Percentiles rank a stretch among this genome's conserved stretches.
These are phyloP conservation scores for Cordyceps cateniannulata DNA, from an alignment of 2,329 filamentous ascomycete genomes.

Conservation along the genomic window DNA sequence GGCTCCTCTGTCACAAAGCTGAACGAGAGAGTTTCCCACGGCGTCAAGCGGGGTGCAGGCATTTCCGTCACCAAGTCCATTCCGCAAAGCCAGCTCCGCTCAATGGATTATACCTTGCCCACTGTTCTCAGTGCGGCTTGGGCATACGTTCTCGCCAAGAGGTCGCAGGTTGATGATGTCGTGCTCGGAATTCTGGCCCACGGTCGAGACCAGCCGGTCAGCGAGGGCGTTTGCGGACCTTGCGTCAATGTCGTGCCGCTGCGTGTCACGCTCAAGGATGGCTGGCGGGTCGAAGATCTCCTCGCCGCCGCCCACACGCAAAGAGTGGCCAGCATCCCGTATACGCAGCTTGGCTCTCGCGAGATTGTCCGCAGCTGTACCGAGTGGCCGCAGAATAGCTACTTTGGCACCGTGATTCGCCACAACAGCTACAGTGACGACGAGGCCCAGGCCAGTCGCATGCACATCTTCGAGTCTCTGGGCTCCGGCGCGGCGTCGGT, in stretches of 20 bases:
- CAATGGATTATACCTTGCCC: neutral
- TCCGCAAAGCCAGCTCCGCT: neutral
- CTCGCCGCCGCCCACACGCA: conserved; percentile 44
- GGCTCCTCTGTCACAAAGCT: conserved; percentile 14
- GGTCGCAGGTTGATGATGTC: neutral
- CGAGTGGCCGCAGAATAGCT: conserved; percentile 28
- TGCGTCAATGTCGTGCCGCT: conserved; percentile 58
- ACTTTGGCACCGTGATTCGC: conserved; percentile 43
- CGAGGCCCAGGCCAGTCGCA: neutral
- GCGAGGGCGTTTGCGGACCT: conserved; percentile 43
- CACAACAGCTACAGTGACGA: conserved; percentile 23
- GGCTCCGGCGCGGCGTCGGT: neutral
- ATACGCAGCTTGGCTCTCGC: conserved; percentile 41
- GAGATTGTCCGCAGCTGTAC: conserved; percentile 41
- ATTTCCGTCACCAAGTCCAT: neutral
- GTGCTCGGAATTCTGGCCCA: conserved; percentile 4
- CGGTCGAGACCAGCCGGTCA: neutral
- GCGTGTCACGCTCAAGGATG: conserved; percentile 42
- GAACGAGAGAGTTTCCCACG: neutral
- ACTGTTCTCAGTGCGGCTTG: conserved; percentile 4
- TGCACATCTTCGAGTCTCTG: conserved; percentile 2
- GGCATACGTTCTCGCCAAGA: conserved; percentile 2
- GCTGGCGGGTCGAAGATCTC: conserved; percentile 41
- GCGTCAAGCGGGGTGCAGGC: neutral
- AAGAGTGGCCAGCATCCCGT: conserved; percentile 42